A percentile compares a stretch with the other conserved stretches of the same genome.
Evolutionary conservation across 805 yeast genomes (phyloP).

Genomic region (Metschnikowia colocasiae): DNA sequence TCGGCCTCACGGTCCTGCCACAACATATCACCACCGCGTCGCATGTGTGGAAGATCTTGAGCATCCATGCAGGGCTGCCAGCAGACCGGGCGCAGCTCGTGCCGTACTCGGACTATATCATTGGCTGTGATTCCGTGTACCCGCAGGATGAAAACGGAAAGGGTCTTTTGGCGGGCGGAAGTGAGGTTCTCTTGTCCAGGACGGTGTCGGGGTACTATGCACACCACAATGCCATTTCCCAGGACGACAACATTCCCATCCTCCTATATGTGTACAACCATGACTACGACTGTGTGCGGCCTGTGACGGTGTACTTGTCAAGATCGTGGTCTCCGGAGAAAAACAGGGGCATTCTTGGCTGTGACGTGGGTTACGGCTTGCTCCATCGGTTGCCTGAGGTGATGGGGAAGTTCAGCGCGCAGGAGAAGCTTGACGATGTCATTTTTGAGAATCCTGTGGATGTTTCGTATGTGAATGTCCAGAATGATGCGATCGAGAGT

Average conservation of each 20-base stretch:
- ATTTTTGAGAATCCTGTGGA: slow-evolving; percentile 1
- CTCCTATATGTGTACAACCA: slow-evolving; percentile 72
- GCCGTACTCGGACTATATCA: slow-evolving; percentile 82
- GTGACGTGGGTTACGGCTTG: slow-evolving; percentile 92
- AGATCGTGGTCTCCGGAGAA: slow-evolving; percentile 61
- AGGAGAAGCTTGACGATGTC: neutral
- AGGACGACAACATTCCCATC: slow-evolving; percentile 37
- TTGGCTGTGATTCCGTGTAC: slow-evolving; percentile 55
- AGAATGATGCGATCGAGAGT: neutral
- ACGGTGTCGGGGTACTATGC: slow-evolving; percentile 56
- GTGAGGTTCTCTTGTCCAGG: slow-evolving; percentile 72
- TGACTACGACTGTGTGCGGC: slow-evolving; percentile 80
- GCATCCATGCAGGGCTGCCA: slow-evolving; percentile 70
- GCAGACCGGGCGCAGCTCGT: slow-evolving; percentile 79
- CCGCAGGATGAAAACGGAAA: slow-evolving; percentile 55
- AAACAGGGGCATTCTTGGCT: slow-evolving; percentile 79
- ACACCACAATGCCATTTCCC: slow-evolving; percentile 38
- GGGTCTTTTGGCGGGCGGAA: slow-evolving; percentile 82
- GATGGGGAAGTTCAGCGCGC: neutral
- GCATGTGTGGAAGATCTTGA: slow-evolving; percentile 81
- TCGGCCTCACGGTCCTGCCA: slow-evolving; percentile 74
- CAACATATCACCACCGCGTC: slow-evolving; percentile 73
- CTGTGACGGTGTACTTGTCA: slow-evolving; percentile 68
- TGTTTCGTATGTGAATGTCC: neutral
- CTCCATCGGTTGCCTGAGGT: slow-evolving; percentile 73